phyloP scores from a whole-genome alignment of 257 asterid species.

The Nicotiana attenuata region DNA sequence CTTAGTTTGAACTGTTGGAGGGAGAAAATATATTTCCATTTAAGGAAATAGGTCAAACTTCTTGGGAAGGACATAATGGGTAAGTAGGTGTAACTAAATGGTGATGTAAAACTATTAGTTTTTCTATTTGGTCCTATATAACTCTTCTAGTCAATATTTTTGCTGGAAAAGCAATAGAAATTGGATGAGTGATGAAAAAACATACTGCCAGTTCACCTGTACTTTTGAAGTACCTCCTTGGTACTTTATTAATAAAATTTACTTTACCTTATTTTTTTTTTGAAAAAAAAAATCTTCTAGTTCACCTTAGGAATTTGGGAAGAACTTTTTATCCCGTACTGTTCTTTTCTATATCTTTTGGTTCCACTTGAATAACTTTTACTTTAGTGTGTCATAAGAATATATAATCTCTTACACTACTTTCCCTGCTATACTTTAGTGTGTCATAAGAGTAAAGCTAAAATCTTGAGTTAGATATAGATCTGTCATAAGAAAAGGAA shows the following conservation, averaged over 20 bases:
- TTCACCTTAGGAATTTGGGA: not conserved
- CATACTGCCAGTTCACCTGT: not conserved
- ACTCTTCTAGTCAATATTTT: not conserved
- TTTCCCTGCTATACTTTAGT: not conserved
- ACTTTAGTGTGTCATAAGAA: not conserved
- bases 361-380: not conserved
- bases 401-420: not conserved
- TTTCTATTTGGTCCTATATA: not conserved
- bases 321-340: not conserved
- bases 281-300: not conserved
- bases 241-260: too few species aligned
- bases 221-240: too few species aligned
- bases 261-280: too few species aligned
- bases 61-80: not conserved
- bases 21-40: not conserved
- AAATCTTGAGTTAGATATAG: not conserved
- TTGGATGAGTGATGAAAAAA: not conserved
- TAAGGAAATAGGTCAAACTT: not conserved
- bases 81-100: not conserved
- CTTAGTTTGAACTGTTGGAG: not conserved
- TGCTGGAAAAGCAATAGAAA: not conserved
- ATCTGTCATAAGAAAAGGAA: not conserved
- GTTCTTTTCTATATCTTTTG: not conserved
- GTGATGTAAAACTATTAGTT: not conserved
- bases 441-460: not conserved